Base-by-base conservation (phyloP, 768 basidiomycete genomes). In the Coprinopsis sp. region DNA sequence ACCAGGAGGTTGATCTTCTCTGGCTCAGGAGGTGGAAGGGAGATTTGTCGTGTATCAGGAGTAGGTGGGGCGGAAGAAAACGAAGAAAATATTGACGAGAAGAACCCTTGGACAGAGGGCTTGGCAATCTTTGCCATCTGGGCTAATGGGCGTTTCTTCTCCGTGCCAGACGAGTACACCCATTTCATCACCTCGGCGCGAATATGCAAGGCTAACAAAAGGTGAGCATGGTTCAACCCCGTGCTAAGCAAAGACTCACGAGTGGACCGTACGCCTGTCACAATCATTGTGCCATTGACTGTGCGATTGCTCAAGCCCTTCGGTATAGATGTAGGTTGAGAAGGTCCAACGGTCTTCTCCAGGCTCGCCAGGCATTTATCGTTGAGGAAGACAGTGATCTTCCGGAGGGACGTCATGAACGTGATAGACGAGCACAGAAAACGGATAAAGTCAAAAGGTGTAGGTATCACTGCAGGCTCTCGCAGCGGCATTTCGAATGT, bases 381-480 rank as follows among this genome's bases (percentile, higher is more conserved):
- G 57, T 98, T 84, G 33, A 96, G 80, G 63, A 79, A 91, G 22
- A 98, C 79, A 53, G 79, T 81, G 47, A 97, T 79, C 62, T 85
- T 76, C 10, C 71, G 69, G 8, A 99, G 74, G 50, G 82, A 75
- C 10, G 77, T 70, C 86, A 96, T 97, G 67, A 99, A 99, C 0
- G 92, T 93, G 46, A 99, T 82, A 1, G 88, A 90, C 2, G 92
- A 94, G 30, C 84, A 76, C 16, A 99, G 74, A 62, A 99, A 97
- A 18, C 90, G 79, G 25, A 87, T 81, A 52, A 97, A 83, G 57
- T 97, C 92, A 52, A 94, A 89, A 6, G 87, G 76, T 14, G 79
- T 73, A 0, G 91, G 91, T 48, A 95, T 82, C 0, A 91, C 79
- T 2, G 74, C 70, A 3, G 85, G 79, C 57, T 95, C 89, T 37